phyloP scores from a whole-genome alignment of 1,139 yeast species.

The Pichia sp. region DNA sequence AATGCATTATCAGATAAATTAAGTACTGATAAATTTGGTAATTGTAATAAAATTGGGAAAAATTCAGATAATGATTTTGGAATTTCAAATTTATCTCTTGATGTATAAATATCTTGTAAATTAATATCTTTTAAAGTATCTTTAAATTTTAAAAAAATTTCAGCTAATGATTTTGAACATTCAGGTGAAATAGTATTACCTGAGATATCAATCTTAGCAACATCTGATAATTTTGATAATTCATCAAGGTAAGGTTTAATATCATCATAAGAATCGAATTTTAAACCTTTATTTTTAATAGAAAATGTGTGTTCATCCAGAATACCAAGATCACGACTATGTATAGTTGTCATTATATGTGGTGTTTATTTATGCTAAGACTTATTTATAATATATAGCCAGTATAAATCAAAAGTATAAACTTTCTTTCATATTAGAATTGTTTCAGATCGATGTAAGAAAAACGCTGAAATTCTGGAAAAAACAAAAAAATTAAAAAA shows the following conservation, averaged over 20 bases:
- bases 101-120: conserved; percentile 90
- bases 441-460: no score
- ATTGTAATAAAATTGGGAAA: conserved; percentile 65
- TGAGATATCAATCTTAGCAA: conserved; percentile 67
- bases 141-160: conserved; percentile 44
- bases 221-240: conserved; percentile 34
- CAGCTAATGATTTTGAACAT: conserved; percentile 70
- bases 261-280: conserved; percentile 68
- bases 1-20: conserved; percentile 93
- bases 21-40: conserved; percentile 62
- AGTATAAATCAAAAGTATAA: no score
- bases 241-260: conserved; percentile 59
- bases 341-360: conserved; percentile 28
- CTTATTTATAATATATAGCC: no score
- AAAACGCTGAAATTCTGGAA: no score
- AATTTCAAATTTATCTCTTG: conserved; percentile 89
- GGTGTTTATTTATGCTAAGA: not conserved
- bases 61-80: conserved; percentile 73
- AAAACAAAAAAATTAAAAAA: no score
- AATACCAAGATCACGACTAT: conserved; percentile 28
- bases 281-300: conserved; percentile 70
- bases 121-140: conserved; percentile 59
- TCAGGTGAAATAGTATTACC: conserved; percentile 95
- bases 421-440: no score
- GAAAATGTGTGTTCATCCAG: conserved; percentile 34